Base-by-base conservation (phyloP, 345 rosid genomes). In the Odontarrhena argentea region DNA sequence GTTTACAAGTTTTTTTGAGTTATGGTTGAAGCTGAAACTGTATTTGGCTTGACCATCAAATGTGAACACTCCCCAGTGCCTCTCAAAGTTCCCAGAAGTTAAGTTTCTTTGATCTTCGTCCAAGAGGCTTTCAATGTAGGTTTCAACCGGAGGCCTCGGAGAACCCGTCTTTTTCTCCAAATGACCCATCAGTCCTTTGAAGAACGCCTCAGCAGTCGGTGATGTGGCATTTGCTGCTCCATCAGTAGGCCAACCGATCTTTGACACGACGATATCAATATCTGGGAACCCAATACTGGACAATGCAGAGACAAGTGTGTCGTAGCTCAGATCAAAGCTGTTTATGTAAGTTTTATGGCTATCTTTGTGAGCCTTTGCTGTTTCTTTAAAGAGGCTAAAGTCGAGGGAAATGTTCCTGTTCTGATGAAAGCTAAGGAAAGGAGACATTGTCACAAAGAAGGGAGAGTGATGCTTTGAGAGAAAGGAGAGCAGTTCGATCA, bases 171-270 rank as follows among this genome's bases (percentile, higher is more conserved):
- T 89, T 80, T 84, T 82, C 52, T 42, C 83, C 65, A 92, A 77
- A 75, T 83, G 96, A 53, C 72, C 76, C 67, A 79, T 74, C 56
- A 92, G 77, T 43, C 84, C 93, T 71, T 81, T 81, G 80, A 84
- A 76, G 74, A 87, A 92, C 8, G 62, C 67, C 69, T 79, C 81
- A 8, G 98, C 91, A 3, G 75, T 37, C 10, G 76, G 55, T 41
- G 89, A 55, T 36, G 87, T 81, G 40, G 96, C 96, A 76, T 89
- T 84, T 59, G 78, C 77, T 55, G 88, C 82, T 77, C 91, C 98
- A 76, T 92, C 98, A 2, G 96, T 92, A 14, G 98, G 98, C 96
- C 98, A 89, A 42, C 98, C 98, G 71, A 92, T 87, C 79, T 79
- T 81, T 12, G 87, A 79, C 24, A 89, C 81, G 5, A 85, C 82